Evolutionary conservation across 805 yeast genomes (phyloP), one percentile per base, ranked within the genome.

Genomic region (Dipodascus albidus): DNA sequence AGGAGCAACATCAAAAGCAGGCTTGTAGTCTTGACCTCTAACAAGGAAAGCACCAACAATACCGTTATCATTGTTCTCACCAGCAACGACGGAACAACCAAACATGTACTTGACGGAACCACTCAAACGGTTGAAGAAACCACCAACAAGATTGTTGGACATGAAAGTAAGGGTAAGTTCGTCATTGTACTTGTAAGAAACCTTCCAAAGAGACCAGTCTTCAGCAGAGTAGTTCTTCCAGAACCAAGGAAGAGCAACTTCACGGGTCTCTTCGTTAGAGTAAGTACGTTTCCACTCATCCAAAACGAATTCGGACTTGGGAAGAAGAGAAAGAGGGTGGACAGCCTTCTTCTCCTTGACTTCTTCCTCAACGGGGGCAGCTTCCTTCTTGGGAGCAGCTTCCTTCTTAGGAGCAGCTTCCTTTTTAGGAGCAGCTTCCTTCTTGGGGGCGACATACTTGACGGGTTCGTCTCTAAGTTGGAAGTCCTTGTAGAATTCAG

Each of bases 1-100:
- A 73, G 99, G 97, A 68, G 98, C 99, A 72, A 93, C 98, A 61
- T 91, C 86, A 68, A 91, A 88, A 59, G 96, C 99, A 72, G 97
- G 96, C 54, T 64, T 79, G 69, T 64, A 74, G 58, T 91, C 96
- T 74, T 91, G 87, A 66, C 99, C 99, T 78, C 98, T 89, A 68
- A 91, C 83, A 68, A 93, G 74, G 80, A 91, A 84, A 69, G 85
- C 95, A 78, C 96, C 97, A 64, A 87, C 76, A 70, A 91, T 90
- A 78, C 97, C 98, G 76, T 91, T 91, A 84, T 84, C 78, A 85
- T 89, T 91, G 89, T 89, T 88, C 79, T 87, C 97, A 75, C 99
- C 99, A 77, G 86, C 91, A 63, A 93, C 98, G 65, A 90, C 96
- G 74, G 85, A 71, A 68, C 82, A 77, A 69, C 98, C 99, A 71